Base-by-base conservation (phyloP, 2,329 filamentous ascomycete genomes). In the Herpotrichia juniperi region DNA sequence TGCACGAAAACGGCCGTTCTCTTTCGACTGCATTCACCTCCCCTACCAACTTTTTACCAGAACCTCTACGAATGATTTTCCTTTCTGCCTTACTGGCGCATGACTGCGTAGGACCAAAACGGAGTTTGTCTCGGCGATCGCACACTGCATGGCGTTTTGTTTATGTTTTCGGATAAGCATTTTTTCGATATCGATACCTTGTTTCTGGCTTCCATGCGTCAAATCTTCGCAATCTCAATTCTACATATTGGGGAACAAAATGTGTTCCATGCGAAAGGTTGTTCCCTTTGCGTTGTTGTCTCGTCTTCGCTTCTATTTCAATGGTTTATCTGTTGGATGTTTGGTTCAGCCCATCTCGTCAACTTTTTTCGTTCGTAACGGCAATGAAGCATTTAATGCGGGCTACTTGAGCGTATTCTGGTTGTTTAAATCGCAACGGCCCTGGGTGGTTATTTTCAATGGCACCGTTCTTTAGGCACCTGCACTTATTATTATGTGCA, bases 141-240 rank as follows among this genome's bases (percentile, higher is more conserved):
- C 63, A 66, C 59, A 52, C 43, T 59, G 48, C 54, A 46, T 28
- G 67, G 67, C 67, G 67, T 69, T 68, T 37, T 42, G 26, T 56
- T 24, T 32, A n/a, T 50, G 34, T 50, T 52, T n/a, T 54, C 26
- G 39, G 53, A 43, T 26, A 50, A 57, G 58, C 56, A 58, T 63
- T 58, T 45, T 57, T 47, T 48, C 60, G 61, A 56, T 51, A 61
- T 67, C 61, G 63, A 70, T 70, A 68, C 67, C 67, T 69, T 61
- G 50, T 57, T 56, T 46, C 56, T 51, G 47, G 45, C 53, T 43
- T 48, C 46, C 43, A 19, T 43, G 21, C 14, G 44, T 39, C 26
- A 31, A 4, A 34, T 34, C 22, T 22, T 21, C 35, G 28, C 26
- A 32, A 21, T 40, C n/a, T n/a, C 42, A 19, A 30, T 42, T 35